phyloP scores from a whole-genome alignment of 306 rosid species.

The Gastrolobium villosum region DNA sequence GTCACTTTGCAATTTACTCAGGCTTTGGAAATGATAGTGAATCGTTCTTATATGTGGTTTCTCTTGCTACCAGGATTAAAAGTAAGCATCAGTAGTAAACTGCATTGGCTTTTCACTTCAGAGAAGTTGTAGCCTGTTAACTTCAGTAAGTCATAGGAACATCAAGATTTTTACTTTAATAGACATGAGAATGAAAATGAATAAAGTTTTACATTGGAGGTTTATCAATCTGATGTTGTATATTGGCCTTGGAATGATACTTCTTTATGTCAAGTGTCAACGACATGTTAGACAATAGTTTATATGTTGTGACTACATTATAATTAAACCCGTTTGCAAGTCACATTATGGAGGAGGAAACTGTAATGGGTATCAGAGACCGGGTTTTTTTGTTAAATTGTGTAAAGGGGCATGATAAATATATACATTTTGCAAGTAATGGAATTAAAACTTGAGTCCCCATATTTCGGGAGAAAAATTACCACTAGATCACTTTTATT shows the following conservation, averaged over 20 bases:
- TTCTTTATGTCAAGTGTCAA: not conserved
- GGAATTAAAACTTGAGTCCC: no score
- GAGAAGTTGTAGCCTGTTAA: constrained; percentile 27
- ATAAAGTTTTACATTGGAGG: constrained; percentile 16
- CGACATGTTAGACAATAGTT: not conserved
- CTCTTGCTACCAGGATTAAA: constrained; percentile 15
- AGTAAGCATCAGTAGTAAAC: constrained; percentile 5
- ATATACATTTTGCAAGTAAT: no score
- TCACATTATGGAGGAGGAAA: no score
- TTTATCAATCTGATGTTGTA: constrained; percentile 18
- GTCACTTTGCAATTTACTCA: constrained; percentile 33
- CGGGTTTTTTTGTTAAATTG: no score
- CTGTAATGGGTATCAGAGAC: no score
- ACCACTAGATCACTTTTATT: no score
- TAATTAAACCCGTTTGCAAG: constrained; percentile 6
- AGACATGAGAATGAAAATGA: not conserved
- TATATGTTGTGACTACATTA: not conserved
- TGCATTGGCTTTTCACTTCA: constrained; percentile 2
- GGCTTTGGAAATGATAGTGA: constrained; percentile 1
- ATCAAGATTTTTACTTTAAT: constrained; percentile 7
- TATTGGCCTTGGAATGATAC: constrained; percentile 24
- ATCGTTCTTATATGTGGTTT: constrained; percentile 34
- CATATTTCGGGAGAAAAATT: no score
- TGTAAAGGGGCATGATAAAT: no score
- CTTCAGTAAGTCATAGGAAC: constrained; percentile 9